Percentiles rank a stretch among this genome's conserved stretches.
Evolutionary conservation across 2,329 filamentous ascomycete species (phyloP).

Genomic region (Endoconidiophora polonica): DNA sequence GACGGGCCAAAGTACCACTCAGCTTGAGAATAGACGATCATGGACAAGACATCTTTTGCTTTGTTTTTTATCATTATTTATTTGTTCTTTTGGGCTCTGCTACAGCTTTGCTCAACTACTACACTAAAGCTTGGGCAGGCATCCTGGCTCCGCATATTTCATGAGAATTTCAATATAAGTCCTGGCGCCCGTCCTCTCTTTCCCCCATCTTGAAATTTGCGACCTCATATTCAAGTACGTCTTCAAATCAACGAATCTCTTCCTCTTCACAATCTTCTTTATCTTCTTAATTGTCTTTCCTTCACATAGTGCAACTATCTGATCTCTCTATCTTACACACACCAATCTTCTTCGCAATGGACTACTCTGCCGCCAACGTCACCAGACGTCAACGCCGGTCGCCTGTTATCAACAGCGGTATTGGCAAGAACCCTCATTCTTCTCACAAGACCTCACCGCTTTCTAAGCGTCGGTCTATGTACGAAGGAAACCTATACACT

Average conservation of each 20-base stretch:
- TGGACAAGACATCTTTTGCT: background rate
- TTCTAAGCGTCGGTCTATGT: constrained; percentile 12
- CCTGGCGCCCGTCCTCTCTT: background rate
- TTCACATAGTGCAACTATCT: no score
- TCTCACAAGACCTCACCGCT: constrained; percentile 4
- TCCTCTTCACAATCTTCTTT: background rate
- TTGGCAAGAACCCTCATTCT: constrained; percentile 5
- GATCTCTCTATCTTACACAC: background rate
- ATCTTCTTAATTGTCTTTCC: background rate
- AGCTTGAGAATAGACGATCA: background rate
- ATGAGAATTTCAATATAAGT: constrained; percentile 2
- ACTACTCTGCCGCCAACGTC: constrained; percentile 5
- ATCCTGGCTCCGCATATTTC: constrained; percentile 1
- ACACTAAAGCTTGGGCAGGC: background rate
- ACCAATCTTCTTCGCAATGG: constrained; percentile 7
- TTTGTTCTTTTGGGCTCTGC: background rate
- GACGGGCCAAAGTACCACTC: background rate
- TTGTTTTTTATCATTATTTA: background rate
- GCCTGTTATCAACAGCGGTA: constrained; percentile 9
- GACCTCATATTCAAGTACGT: background rate
- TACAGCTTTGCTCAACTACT: no score
- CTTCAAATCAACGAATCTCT: background rate
- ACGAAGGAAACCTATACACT: constrained; percentile 4
- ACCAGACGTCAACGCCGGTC: constrained; percentile 9
- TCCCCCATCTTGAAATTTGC: background rate